phyloP scores from a whole-genome alignment of 108 stramenopile species.

The Pelagomonas calceolata region DNA sequence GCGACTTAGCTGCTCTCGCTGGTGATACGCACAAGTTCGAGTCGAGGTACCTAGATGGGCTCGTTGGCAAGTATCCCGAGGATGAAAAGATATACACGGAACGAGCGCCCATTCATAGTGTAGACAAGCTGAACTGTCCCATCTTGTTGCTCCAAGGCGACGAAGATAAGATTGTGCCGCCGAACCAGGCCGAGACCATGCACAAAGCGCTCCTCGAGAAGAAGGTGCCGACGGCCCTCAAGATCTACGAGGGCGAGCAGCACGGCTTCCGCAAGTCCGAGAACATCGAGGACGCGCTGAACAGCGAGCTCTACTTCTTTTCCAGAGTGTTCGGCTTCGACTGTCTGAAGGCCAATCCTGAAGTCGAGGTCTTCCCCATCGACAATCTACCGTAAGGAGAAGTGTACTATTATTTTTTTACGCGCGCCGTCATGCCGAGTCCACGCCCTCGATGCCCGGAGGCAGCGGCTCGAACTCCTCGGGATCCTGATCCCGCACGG shows the following conservation, averaged over 20 bases:
- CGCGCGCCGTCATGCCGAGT: too few species aligned
- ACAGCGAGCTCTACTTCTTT: conserved; percentile 58
- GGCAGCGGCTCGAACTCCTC: too few species aligned
- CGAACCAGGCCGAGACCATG: conserved; percentile 69
- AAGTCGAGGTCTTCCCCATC: conserved; percentile 40
- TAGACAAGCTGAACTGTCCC: conserved; percentile 59
- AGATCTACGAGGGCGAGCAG: conserved; percentile 66
- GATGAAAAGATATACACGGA: conserved; percentile 49
- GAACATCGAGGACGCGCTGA: conserved; percentile 60
- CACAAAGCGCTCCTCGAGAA: conserved; percentile 51
- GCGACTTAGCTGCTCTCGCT: conserved; percentile 57
- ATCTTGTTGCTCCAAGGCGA: conserved; percentile 59
- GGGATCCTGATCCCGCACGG: not conserved
- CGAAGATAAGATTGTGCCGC: conserved; percentile 74
- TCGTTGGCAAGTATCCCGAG: conserved; percentile 58
- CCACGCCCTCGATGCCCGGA: too few species aligned
- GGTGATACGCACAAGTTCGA: conserved; percentile 73
- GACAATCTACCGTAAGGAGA: conserved; percentile 34
- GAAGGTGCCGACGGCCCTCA: conserved; percentile 49
- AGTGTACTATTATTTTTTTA: too few species aligned
- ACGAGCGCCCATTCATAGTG: conserved; percentile 53
- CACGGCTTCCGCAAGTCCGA: conserved; percentile 74
- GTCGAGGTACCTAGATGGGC: conserved; percentile 59
- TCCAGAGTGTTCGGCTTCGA: conserved; percentile 53
- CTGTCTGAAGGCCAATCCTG: not conserved